Base-by-base conservation (phyloP, 306 rosid species). In the Cucurbita maxima region DNA sequence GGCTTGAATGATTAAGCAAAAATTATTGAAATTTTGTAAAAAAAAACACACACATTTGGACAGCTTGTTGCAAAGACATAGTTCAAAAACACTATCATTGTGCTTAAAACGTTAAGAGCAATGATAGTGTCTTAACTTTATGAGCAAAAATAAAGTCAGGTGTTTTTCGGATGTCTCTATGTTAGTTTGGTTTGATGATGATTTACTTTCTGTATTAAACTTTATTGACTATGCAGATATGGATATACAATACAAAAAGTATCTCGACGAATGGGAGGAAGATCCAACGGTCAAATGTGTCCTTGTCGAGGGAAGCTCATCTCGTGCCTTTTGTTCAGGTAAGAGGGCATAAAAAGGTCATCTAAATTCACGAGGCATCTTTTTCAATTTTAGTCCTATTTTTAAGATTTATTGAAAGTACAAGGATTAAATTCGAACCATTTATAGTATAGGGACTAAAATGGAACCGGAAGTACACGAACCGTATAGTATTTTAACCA, bases 241-340 rank as follows among this genome's bases (percentile, higher is more conserved):
- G 99, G 99, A 95, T 88, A 14, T 89, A 55, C 88, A 77, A 68
- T 95, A 87, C 83, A 91, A 89, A 79, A 84, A 83, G 71, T 91
- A 82, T 81, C 92, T 95, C 40, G 96, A 95, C 77, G 84, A 95
- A 75, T 95, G 99, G 99, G 99, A 95, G 80, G 82, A 77, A 14
- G 93, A 95, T 79, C 91, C 99, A 2, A 77, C 56, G 38, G 91
- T 95, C 74, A 95, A 87, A 83, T 95, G 99, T 76, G 96, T 95
- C 68, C 78, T 95, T 73, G 87, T 91, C 34, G 91, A 87, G 57
- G 84, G 99, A 85, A 91, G 88, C 91, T 88, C 99, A 1, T 30
- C 93, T 72, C 97, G 99, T 58, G 92, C 99, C 53, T 95, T 89
- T 72, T 95, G 89, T 85, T 97, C 97, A 16, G 99, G 99, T 95